Evolutionary conservation across 2,329 filamentous ascomycete genomes (phyloP), one percentile per base, ranked within the genome.

Genomic region (Pestalotiopsis sp.): DNA sequence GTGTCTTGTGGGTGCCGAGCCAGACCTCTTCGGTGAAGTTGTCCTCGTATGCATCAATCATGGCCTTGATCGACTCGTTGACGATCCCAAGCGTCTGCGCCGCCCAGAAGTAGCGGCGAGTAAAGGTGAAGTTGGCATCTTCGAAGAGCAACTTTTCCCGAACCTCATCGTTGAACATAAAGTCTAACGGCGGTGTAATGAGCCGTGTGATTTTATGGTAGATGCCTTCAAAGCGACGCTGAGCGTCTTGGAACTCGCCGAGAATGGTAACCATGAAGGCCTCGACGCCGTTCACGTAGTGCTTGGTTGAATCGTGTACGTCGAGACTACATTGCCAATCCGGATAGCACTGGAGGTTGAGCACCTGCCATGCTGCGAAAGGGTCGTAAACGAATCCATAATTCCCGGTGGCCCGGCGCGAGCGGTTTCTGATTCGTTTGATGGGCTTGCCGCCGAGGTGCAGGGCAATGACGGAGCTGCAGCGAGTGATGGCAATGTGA

Each of bases 1-100:
- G 31, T 14, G 60, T 63, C 12, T 38, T 38, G 14, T 39, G 60
- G 38, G 31, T 38, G 31, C 60, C 60, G 6, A 39, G 60, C 60
- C 60, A 63, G 60, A 63, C 31, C 27, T 63, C 60, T 23, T 63
- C 60, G 14, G 60, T 63, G 60, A 63, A 63, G 13, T 38, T 63
- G 17, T 63, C 38, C 20, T 38, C 38, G 6, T 63, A 63, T 3
- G 60, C 60, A 39, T 63, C 38, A 39, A 63, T 63, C 27, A 63
- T 63, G 20, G 60, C 31, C 60, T 39, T 45, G 60, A 63, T 63
- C 13, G 31, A 38, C 12, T 63, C 60, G n/a, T 63, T 63, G n/a
- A 63, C 38, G 60, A 63, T 45, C 6, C 60, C 31, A 9, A 63
- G 60, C 20, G 60, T 63, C 17, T 63, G 31, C 4, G 31, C 31